Base-by-base conservation (phyloP, 176 grass and related monocot species). In the Rhynchospora pubera region DNA sequence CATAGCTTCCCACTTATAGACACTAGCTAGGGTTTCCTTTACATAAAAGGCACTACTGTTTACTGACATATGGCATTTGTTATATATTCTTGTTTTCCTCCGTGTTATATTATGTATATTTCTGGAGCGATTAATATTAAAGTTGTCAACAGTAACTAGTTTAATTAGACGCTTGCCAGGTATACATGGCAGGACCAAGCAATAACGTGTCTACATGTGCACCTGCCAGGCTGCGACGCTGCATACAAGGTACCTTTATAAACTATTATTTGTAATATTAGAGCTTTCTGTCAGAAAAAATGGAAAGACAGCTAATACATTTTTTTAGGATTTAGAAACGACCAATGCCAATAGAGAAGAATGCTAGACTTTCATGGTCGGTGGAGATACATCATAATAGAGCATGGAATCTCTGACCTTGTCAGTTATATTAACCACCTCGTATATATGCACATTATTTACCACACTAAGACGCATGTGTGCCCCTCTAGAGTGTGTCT, bases 371-470 rank as follows among this genome's bases (percentile, higher is more conserved):
- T 82, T 16, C 22, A 43, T 65, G 39, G 79, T 52, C 60, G 79
- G 79, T 63, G 53, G 53, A 0, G 11, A 7, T 65, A 7, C 46
- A 63, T 81, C 16, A n/a, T 79, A 53, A 46, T 81, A 15, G 79
- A 26, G 58, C 42, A 82, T 82, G 61, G 79, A 82, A 82, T 82
- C 79, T 82, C 58, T 62, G 56, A 79, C 30, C 56, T 64, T 82
- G 32, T 64, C 79, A 64, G 58, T 65, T 28, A 60, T 80, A 62
- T 64, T 64, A 82, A 47, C 42, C 58, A 64, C 59, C 32, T 48
- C 21, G 58, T 63, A 64, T 48, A 44, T 48, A 32, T 65, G 58
- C 62, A 64, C 53, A 66, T 82, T 63, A 82, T 82, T 62, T 64
- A 26, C 43, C 61, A 82, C 79, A 82, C 79, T 65, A 64, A 65